Percentiles rank a stretch among this genome's conserved stretches.
Evolutionary conservation across 2,329 filamentous ascomycete genomes (phyloP).

Genomic region (Apiospora marii): DNA sequence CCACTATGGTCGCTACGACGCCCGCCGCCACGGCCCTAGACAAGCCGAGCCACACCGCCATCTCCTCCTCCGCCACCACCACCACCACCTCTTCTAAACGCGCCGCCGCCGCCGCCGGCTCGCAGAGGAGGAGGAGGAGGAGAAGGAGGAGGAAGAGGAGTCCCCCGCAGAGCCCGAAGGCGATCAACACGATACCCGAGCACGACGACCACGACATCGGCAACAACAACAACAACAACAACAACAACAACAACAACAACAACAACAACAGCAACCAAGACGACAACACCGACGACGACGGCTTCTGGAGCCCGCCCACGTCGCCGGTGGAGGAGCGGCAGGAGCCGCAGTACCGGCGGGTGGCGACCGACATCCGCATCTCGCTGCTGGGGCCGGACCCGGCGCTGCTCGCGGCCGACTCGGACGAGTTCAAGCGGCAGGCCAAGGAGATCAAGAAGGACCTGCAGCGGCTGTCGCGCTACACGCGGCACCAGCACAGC

Average conservation of each 20-base stretch:
- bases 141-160: too few species aligned
- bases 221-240: background rate
- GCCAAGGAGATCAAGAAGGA: constrained; percentile 27
- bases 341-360: constrained; percentile 8
- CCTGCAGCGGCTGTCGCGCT: constrained; percentile 24
- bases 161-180: background rate
- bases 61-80: too few species aligned
- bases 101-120: too few species aligned
- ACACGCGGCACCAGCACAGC: constrained; percentile 8
- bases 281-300: background rate
- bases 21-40: background rate
- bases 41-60: too few species aligned
- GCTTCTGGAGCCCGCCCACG: constrained; percentile 19
- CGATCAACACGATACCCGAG: too few species aligned
- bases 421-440: constrained; percentile 27
- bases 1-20: background rate
- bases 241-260: background rate
- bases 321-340: background rate
- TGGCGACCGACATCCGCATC: constrained; percentile 27
- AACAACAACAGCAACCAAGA: too few species aligned
- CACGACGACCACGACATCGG: too few species aligned
- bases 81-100: background rate
- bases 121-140: too few species aligned
- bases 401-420: constrained; percentile 12
- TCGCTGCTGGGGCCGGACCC: constrained; percentile 23